A percentile compares a stretch with the other conserved stretches of the same genome.
phyloP scores from a whole-genome alignment of 306 rosid genomes.

The Carpinus viminea region DNA sequence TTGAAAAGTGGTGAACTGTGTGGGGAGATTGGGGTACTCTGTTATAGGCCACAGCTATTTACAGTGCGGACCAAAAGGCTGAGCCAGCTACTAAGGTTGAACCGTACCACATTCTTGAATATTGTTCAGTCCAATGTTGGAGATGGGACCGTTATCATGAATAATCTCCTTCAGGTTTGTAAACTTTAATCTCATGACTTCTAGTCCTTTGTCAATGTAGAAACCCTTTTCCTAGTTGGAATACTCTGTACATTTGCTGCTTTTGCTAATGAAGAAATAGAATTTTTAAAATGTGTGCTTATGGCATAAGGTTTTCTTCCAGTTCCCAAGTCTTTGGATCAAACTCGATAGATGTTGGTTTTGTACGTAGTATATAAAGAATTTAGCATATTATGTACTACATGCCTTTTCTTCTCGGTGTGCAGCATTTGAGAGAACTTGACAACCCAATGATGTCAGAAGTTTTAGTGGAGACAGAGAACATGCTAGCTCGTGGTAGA shows the following conservation, averaged over 20 bases:
- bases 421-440: conserved; percentile 69
- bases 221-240: not conserved
- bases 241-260: not conserved
- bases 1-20: conserved; percentile 72
- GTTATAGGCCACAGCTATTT: conserved; percentile 85
- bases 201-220: not conserved
- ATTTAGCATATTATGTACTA: not conserved
- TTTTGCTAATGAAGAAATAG: not conserved
- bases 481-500: conserved; percentile 82
- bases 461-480: conserved; percentile 75
- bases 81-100: conserved; percentile 78
- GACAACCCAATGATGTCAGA: conserved; percentile 85
- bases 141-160: conserved; percentile 89
- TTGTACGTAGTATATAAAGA: not conserved
- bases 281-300: not conserved
- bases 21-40: conserved; percentile 93
- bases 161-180: conserved; percentile 88
- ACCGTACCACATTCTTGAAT: conserved; percentile 68
- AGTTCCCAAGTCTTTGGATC: not conserved
- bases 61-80: conserved; percentile 83
- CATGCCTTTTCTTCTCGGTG: conserved; percentile 22
- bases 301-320: not conserved
- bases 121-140: conserved; percentile 86
- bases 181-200: conserved; percentile 4
- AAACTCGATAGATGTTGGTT: not conserved